Conservation (phyloP, 2,329 filamentous ascomycete genomes). For the Aspergillus sp. region DNA sequence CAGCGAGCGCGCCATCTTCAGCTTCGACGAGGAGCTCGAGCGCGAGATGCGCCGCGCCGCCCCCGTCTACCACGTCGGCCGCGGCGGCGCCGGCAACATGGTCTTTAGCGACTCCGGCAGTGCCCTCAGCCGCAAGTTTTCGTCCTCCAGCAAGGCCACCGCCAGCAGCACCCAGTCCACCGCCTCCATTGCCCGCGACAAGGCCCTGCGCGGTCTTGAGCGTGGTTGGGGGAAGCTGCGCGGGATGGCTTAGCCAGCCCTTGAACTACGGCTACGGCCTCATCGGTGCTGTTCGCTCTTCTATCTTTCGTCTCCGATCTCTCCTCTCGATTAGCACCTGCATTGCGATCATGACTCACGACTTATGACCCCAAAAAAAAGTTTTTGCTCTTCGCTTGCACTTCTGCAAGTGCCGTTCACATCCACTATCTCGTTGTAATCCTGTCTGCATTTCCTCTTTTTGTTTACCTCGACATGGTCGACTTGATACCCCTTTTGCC, state of each 20-base stretch:
- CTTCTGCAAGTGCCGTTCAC: conserved; percentile 7
- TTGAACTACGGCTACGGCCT: not conserved
- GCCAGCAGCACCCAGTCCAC: conserved; percentile 36
- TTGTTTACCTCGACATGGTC: conserved; percentile 7
- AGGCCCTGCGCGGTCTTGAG: conserved; percentile 36
- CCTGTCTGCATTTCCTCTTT: not conserved
- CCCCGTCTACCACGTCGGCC: conserved; percentile 63
- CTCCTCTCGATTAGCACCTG: conserved; percentile 3
- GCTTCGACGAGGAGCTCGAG: conserved; percentile 66
- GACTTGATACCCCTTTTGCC: conserved; percentile 10
- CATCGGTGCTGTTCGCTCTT: not conserved
- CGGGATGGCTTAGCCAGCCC: conserved; percentile 29
- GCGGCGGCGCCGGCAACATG: conserved; percentile 60
- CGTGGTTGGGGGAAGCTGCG: conserved; percentile 42
- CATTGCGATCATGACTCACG: conserved; percentile 19
- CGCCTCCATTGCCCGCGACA: conserved; percentile 33
- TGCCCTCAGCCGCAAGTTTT: conserved; percentile 34
- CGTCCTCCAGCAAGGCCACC: conserved; percentile 34
- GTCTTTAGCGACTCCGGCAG: conserved; percentile 28
- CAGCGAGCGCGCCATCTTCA: conserved; percentile 61
- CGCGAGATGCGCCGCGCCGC: conserved; percentile 56
- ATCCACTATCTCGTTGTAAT: not conserved
- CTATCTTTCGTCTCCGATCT: not conserved
- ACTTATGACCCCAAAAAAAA: conserved; percentile 26
- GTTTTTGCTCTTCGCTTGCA: conserved; percentile 16